Conservation (phyloP, 2,329 filamentous ascomycete genomes). For the Didymellaceae sp. region DNA sequence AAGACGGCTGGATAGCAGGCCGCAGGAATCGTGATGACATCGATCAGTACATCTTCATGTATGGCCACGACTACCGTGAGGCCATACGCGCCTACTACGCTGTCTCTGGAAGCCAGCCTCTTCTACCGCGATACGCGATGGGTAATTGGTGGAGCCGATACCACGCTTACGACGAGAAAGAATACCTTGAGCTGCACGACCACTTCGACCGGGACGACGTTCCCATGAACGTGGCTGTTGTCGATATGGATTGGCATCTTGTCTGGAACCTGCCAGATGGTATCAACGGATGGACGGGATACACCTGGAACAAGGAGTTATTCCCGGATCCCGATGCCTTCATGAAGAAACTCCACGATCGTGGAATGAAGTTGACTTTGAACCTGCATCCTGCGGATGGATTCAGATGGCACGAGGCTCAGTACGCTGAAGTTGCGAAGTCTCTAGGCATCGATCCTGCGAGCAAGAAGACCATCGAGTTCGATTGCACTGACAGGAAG, state of each 20-base stretch:
- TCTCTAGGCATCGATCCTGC: constrained; percentile 60
- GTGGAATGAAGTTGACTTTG: constrained; percentile 61
- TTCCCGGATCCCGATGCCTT: constrained; percentile 65
- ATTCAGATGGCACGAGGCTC: constrained; percentile 62
- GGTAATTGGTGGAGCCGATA: constrained; percentile 73
- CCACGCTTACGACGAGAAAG: constrained; percentile 62
- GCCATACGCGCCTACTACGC: constrained; percentile 63
- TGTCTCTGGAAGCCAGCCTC: constrained; percentile 63
- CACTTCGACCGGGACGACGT: constrained; percentile 59
- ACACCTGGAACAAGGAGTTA: constrained; percentile 66
- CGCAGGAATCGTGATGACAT: constrained; percentile 57
- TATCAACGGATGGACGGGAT: constrained; percentile 65
- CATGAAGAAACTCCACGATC: constrained; percentile 58
- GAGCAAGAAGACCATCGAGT: constrained; percentile 59
- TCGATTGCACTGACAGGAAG: constrained; percentile 61
- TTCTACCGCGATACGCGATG: constrained; percentile 63
- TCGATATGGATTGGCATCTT: constrained; percentile 73
- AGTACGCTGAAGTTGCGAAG: constrained; percentile 62
- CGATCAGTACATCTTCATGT: constrained; percentile 67
- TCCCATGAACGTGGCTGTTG: constrained; percentile 64
- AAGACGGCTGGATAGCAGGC: constrained; percentile 59
- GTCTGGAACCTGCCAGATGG: constrained; percentile 50
- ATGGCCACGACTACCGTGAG: constrained; percentile 62
- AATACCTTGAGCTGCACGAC: constrained; percentile 65
- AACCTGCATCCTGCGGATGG: constrained; percentile 70